Base-by-base conservation (phyloP, 176 grass and related monocot species). In the Oryza australiensis region DNA sequence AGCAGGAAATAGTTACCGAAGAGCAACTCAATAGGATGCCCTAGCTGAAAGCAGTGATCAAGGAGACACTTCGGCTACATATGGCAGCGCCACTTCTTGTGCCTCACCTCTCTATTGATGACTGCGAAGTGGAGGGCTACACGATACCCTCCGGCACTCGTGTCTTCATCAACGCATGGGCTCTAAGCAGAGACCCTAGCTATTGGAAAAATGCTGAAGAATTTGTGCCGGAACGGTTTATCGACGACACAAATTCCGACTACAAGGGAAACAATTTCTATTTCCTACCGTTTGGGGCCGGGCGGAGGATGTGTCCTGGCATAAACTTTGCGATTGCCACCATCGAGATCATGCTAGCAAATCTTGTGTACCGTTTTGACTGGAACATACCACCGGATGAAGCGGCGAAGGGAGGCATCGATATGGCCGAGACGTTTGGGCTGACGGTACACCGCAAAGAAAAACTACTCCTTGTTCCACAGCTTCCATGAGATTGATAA, bases 21-120 rank as follows among this genome's bases (percentile, higher is more conserved):
- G 72, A 80, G 5, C 78, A 92, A 5, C 2, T 88, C 0, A 15
- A 14, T 9, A 27, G 9, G 0, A 20, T 92, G 13, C 4, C 55
- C 20, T 92, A 78, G 59, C 8, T 88, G 3, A 82, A 75, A 71
- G 67, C 83, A 1, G 79, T 88, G 3, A 71, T 92, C n/a, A 92
- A 88, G 48, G 90, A 92, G 80, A 83, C 78, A 0, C 62, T 88
- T 1, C 78, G 82, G 3, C 62, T 91, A 13, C 82, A 85, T 27
- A 42, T 46, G 0, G 70, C 86, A 4, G 82, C 16, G 0, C 86
- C 89, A 0, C 86, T 88, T n/a, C 74, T 91, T 4, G 11, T 85
- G 9, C 82, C 82, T 0, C 85, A 82, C 2, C 76, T 82, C 34
- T 91, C 86, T 23, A 65, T 85, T 16, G 69, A 66, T 0, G 66